These are phyloP conservation scores for Microthyrium microscopicum DNA, from an alignment of 2,329 filamentous ascomycete genomes.

Conservation along the genomic window DNA sequence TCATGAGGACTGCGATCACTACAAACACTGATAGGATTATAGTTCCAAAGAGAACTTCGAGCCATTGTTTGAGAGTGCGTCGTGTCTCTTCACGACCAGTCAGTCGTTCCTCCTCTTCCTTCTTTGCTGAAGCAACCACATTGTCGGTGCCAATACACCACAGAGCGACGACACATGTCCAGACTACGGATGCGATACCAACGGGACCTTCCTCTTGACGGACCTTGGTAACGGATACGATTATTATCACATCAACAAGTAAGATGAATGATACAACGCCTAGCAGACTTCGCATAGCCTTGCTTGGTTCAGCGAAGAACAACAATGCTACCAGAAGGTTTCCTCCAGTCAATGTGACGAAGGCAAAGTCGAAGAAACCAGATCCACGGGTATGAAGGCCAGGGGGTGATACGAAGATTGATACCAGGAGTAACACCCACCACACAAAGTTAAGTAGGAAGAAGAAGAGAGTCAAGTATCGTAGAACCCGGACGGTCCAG, in stretches of 20 bases:
- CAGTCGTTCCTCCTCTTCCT: slow-evolving; percentile 78
- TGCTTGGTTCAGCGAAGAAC: slow-evolving; percentile 77
- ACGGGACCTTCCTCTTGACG: slow-evolving; percentile 80
- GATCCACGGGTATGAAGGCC: slow-evolving; percentile 73
- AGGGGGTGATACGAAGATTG: slow-evolving; percentile 78
- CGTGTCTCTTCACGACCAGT: slow-evolving; percentile 80
- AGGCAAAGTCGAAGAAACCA: slow-evolving; percentile 82
- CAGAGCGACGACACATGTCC: slow-evolving; percentile 61
- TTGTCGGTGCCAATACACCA: slow-evolving; percentile 70
- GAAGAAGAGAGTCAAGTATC: slow-evolving; percentile 63
- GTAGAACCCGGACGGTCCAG: slow-evolving; percentile 69
- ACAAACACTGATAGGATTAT: slow-evolving; percentile 53
- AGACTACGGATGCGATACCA: slow-evolving; percentile 70
- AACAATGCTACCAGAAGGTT: slow-evolving; percentile 62
- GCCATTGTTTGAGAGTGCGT: slow-evolving; percentile 69
- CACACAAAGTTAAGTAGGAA: slow-evolving; percentile 64
- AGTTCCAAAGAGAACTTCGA: slow-evolving; percentile 59
- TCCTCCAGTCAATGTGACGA: slow-evolving; percentile 58
- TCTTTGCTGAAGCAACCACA: slow-evolving; percentile 80
- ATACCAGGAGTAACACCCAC: slow-evolving; percentile 83
- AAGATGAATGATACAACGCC: slow-evolving; percentile 50
- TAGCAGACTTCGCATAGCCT: slow-evolving; percentile 57
- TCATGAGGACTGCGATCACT: slow-evolving; percentile 55
- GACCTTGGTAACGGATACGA: slow-evolving; percentile 56
- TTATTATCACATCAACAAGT: slow-evolving; percentile 60